Base-by-base conservation (phyloP, 768 basidiomycete genomes). In the Boletellus ananiceps region DNA sequence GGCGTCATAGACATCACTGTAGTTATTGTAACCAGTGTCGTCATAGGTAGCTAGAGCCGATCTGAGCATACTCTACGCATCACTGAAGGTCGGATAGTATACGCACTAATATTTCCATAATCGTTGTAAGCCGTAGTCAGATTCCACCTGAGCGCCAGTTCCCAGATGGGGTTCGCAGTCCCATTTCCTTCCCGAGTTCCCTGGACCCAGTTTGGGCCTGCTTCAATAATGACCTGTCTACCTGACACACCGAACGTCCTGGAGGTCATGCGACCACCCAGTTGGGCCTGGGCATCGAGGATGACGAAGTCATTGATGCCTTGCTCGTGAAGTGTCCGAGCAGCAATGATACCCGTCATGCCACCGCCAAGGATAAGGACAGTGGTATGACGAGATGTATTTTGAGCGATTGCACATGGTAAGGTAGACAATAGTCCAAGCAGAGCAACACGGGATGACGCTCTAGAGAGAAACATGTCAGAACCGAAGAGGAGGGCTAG, bases 321-420 rank as follows among this genome's bases (percentile, higher is more conserved):
- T 19, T 73, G 66, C 40, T 74, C 64, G 40, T 82, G 73, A 8
- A 84, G 69, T 0, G 81, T 78, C 25, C 78, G 75, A 12, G 85
- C 84, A 9, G 83, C 82, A 32, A 81, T 81, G 16, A 85, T 68
- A 9, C 84, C 84, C 5, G 84, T 67, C 35, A 85, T 75, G 8
- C 84, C 84, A 29, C 81, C 83, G 5, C 84, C 84, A 21, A 85
- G 72, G 44, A 86, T 79, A 35, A 86, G 73, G 13, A 83, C 75
- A 8, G 60, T 70, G 12, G 61, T 58, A 33, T 59, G 47, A 23
- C 50, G 58, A 16, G 54, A 37, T n/a, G 44, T 40, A 57, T 54
- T 46, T 23, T 57, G 51, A n/a, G 59, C 50, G 13, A 50, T 34
- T 6, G 39, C 52, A 6, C 19, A 25, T 0, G 51, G 36, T 19